Evolutionary conservation across 441 rosid species (phyloP), one percentile per base, ranked within the genome.

Genomic region (Rhodomyrtus psidioides): DNA sequence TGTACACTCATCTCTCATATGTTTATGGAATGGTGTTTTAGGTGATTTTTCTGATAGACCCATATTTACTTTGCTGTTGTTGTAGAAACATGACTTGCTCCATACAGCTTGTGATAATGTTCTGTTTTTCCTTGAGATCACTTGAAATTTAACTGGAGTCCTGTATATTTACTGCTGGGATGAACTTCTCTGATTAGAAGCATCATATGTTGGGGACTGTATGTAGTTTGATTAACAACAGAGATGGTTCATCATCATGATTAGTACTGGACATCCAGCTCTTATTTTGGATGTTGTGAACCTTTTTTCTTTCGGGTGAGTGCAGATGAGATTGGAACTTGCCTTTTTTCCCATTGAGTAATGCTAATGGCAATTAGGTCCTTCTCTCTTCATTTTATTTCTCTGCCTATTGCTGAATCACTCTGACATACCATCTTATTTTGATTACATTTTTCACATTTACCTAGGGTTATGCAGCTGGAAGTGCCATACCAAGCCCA

Each of bases 401-500:
- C 79, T 70, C 49, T 70, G 39, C n/a, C n/a, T 39, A 70, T 70
- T 70, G 23, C 49, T 39, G n/a, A 51, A 8, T 81, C 55, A 16
- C 83, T 51, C 42, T 81, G 39, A 81, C 39, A 51, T n/a, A 49
- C 49, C 34, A 19, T 55, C 9, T 54, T 82, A 30, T 88, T 70
- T 30, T 65, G 55, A 74, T 81, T 84, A 62, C 84, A 83, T 87
- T 84, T 84, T 81, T 17, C 70, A 85, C 21, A 83, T 83, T 83
- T 88, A 42, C 56, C 83, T 83, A 97, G 99, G 99, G 99, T 85
- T 96, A 96, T 92, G 97, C 94, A 27, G 99, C 98, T 86, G 97
- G 98, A 60, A 96, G 86, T 93, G 95, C 96, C 86, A 88, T 96
- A 87, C 99, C 99, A 24, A 94, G 99, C 88, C 98, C 99, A 23